phyloP scores from a whole-genome alignment of 768 basidiomycete genomes.

The Mycena latifolia region DNA sequence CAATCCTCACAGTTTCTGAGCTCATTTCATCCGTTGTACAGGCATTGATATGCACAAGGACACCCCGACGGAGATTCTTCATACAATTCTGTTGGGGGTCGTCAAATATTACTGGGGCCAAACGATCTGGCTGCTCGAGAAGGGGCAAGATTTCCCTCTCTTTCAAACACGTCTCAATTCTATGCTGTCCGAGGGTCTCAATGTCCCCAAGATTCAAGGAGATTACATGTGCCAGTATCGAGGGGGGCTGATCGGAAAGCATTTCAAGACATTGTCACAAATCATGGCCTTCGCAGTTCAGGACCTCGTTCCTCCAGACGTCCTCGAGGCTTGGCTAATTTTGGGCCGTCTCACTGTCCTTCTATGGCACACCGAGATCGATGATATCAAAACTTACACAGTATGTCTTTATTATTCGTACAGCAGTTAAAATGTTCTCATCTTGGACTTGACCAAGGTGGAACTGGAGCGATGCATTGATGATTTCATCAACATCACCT shows the following conservation, averaged over 20 bases:
- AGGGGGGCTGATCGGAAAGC: slow-evolving; percentile 42
- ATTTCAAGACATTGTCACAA: slow-evolving; percentile 45
- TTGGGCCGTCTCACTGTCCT: slow-evolving; percentile 37
- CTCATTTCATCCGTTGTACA: no score
- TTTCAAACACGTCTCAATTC: slow-evolving; percentile 44
- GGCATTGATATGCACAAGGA: no score
- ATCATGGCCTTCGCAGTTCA: slow-evolving; percentile 43
- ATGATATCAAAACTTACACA: slow-evolving; percentile 34
- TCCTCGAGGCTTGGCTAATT: slow-evolving; percentile 39
- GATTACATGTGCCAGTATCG: slow-evolving; percentile 49
- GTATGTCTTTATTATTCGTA: no score
- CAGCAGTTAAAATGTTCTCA: no score
- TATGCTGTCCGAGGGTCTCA: slow-evolving; percentile 38
- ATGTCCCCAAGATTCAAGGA: slow-evolving; percentile 38
- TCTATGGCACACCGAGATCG: slow-evolving; percentile 45
- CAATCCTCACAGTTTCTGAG: no score
- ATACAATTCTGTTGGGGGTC: no score
- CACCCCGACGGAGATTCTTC: no score
- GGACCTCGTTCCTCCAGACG: slow-evolving; percentile 38
- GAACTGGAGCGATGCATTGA: no score
- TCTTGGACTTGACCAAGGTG: no score
- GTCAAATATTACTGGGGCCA: no score
- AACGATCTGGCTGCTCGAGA: slow-evolving; percentile 39
- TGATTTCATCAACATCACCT: slow-evolving; percentile 27
- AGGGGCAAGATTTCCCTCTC: slow-evolving; percentile 29